phyloP scores from a whole-genome alignment of 768 basidiomycete species.

The Russula foetens region DNA sequence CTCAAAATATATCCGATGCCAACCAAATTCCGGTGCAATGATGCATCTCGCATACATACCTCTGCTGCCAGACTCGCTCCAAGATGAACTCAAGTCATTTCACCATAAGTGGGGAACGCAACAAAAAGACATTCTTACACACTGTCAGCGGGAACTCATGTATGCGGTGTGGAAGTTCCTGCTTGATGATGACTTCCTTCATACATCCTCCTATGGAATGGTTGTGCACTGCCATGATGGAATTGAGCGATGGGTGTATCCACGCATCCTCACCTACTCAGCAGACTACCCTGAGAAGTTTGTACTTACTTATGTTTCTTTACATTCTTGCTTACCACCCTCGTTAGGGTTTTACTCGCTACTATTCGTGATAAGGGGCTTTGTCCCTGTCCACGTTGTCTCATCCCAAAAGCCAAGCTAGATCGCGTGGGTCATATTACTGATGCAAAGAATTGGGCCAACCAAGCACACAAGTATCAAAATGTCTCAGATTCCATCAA shows the following conservation, averaged over 20 bases:
- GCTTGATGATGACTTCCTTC: constrained; percentile 20
- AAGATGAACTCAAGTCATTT: constrained; percentile 16
- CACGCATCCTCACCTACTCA: constrained; percentile 25
- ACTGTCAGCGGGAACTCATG: constrained; percentile 29
- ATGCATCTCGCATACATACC: neutral
- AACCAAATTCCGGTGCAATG: constrained; percentile 13
- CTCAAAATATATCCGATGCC: constrained; percentile 18
- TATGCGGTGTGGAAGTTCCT: constrained; percentile 26
- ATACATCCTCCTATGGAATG: constrained; percentile 25
- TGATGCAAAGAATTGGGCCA: neutral
- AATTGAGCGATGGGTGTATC: constrained; percentile 21
- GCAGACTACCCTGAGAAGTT: constrained; percentile 34
- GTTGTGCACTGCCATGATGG: constrained; percentile 26
- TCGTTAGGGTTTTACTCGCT: neutral
- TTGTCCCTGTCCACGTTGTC: neutral
- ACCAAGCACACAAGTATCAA: neutral
- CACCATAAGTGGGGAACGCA: too few species aligned
- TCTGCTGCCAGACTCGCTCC: constrained; percentile 27
- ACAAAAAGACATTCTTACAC: constrained; percentile 21
- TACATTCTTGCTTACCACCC: neutral
- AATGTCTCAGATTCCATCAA: neutral
- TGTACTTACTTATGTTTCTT: neutral
- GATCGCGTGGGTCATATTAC: neutral
- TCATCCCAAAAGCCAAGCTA: neutral
- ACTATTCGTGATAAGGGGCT: too few species aligned